Evolutionary conservation across 2,329 filamentous ascomycete genomes (phyloP).

Genomic region (Sarocladium kiliense): DNA sequence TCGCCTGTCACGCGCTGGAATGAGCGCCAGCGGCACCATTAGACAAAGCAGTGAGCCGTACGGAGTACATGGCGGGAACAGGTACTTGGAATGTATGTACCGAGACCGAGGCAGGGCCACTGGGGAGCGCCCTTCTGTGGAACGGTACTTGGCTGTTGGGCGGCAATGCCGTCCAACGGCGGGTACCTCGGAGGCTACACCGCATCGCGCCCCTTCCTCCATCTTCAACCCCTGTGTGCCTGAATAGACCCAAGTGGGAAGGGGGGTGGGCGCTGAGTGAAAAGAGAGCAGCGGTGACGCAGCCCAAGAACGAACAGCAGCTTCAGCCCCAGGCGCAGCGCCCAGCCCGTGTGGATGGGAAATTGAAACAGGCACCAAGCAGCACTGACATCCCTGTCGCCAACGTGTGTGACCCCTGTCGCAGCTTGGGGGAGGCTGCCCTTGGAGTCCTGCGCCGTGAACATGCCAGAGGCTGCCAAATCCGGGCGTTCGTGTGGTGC

Average conservation of each 20-base stretch:
- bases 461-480: not conserved
- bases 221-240: constrained; percentile 5
- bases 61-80: constrained; percentile 4
- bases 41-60: not conserved
- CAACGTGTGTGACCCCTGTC: not conserved
- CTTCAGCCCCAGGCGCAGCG: constrained; percentile 8
- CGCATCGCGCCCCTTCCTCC: not conserved
- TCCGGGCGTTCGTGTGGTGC: not conserved
- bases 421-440: not conserved
- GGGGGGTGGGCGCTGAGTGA: constrained; percentile 9
- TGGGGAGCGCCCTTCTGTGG: not conserved
- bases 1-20: constrained; percentile 8
- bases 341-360: constrained; percentile 10
- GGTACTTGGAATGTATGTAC: constrained; percentile 9
- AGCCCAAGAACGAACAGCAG: constrained; percentile 5
- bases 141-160: constrained; percentile 1
- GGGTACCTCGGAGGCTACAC: constrained; percentile 1
- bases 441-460: not conserved
- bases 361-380: constrained; percentile 14
- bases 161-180: not conserved
- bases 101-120: constrained; percentile 4
- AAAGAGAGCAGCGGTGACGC: constrained; percentile 5
- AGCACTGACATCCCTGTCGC: constrained; percentile 14
- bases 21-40: not conserved
- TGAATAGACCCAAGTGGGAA: constrained; percentile 3